Conservation (phyloP, 805 yeast species). For the Kregervanrija pseudodelftensis region DNA sequence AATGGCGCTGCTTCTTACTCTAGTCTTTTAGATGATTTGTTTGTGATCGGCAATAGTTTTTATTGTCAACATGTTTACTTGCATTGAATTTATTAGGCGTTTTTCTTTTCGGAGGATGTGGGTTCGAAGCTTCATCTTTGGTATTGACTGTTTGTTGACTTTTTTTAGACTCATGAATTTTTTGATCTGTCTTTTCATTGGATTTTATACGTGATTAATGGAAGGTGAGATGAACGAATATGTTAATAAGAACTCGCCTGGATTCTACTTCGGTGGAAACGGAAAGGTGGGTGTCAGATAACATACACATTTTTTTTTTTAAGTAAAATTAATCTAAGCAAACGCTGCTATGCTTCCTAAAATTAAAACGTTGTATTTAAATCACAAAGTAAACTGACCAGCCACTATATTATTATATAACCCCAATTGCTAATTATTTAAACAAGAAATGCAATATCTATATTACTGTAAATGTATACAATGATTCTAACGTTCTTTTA, state of each 20-base stretch:
- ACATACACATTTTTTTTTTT: slow-evolving; percentile 22
- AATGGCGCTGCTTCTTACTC: background rate
- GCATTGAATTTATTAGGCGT: slow-evolving; percentile 1
- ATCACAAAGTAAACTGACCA: no score
- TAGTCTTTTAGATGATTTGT: background rate
- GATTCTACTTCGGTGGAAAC: slow-evolving; percentile 17
- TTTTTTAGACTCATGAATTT: background rate
- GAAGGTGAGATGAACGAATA: slow-evolving; percentile 25
- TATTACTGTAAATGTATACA: no score
- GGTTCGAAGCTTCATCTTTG: background rate
- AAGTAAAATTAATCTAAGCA: no score
- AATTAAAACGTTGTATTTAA: no score
- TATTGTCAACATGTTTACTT: slow-evolving; percentile 6
- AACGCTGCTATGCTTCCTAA: no score
- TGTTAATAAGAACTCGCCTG: slow-evolving; percentile 33
- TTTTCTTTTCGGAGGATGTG: slow-evolving; percentile 5
- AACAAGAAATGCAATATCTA: no score
- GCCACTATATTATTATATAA: no score
- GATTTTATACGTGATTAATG: slow-evolving; percentile 27
- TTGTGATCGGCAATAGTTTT: slow-evolving; percentile 9
- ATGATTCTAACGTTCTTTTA: slow-evolving; percentile 62
- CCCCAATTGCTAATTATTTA: no score
- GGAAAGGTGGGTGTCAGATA: slow-evolving; percentile 34
- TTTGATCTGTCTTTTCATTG: slow-evolving; percentile 7
- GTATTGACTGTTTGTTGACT: background rate